phyloP scores from a whole-genome alignment of 306 rosid genomes.

The Lotus japonicus region DNA sequence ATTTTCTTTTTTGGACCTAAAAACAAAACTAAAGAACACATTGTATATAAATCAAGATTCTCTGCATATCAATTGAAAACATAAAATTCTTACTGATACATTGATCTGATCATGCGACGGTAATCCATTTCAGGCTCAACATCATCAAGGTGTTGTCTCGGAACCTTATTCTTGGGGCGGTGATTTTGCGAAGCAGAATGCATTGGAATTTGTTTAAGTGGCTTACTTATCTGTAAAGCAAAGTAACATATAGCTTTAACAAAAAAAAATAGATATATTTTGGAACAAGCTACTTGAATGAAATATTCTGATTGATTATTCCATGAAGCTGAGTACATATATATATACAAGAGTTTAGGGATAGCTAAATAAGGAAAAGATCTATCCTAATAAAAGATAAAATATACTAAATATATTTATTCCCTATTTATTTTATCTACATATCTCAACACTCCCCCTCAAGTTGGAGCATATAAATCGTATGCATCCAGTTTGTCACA shows the following conservation, averaged over 20 bases:
- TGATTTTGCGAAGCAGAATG: constrained; percentile 27
- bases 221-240: constrained; percentile 39
- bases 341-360: too few relatives aligned
- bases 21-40: neutral
- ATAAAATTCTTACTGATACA: constrained; percentile 44
- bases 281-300: too few relatives aligned
- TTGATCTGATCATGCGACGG: constrained; percentile 44
- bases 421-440: too few relatives aligned
- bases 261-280: neutral
- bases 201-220: constrained; percentile 34
- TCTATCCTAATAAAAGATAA: too few relatives aligned
- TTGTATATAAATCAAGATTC: neutral
- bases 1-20: neutral
- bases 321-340: too few relatives aligned
- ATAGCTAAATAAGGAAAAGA: too few relatives aligned
- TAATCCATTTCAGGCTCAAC: constrained; percentile 35
- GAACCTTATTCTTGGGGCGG: constrained; percentile 54
- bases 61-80: neutral
- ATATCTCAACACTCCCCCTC: too few relatives aligned
- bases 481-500: too few relatives aligned
- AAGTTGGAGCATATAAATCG: too few relatives aligned
- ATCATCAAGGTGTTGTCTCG: constrained; percentile 34
- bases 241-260: neutral
- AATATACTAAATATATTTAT: too few relatives aligned
- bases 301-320: too few relatives aligned